Base-by-base conservation (phyloP, 345 rosid species). In the Syzygium aromaticum region DNA sequence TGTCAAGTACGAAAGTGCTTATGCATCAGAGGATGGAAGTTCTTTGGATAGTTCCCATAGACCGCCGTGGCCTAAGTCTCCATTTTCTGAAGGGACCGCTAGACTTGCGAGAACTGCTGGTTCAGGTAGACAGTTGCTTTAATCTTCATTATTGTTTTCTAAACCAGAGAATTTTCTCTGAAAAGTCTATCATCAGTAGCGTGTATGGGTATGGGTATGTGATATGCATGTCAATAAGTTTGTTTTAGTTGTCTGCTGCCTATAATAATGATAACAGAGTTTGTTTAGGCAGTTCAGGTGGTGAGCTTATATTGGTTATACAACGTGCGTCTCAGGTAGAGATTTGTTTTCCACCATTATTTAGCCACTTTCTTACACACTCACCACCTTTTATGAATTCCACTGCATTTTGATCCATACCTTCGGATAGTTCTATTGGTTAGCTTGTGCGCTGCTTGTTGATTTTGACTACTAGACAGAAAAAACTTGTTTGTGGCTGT, bases 21-120 rank as follows among this genome's bases (percentile, higher is more conserved):
- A 89, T 91, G 91, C 95, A 12, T 95, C 98, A 2, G 97, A 94
- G 88, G 95, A 93, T 84, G 98, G 96, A 64, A 93, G 96, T 82
- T 94, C 98, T 17, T 80, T 91, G 88, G 93, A 90, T 49, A 94
- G 94, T 87, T 92, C 91, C 52, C 95, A 77, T 83, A 90, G 96
- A 64, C 93, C 67, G 19, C 63, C 90, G 3, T 90, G 94, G 95
- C 96, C 92, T 28, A 98, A 96, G 91, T 94, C 98, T 54, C 96
- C 95, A 5, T 59, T 87, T 86, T 94, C 95, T n/a, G 96, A 92
- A 83, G 93, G 90, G 87, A 86, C 89, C 4, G 52, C 82, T 28
- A 91, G 85, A 52, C 93, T 51, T 87, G 64, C 53, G 84, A 91
- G 92, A 86, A 92, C 93, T 87, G 92, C 93, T 87, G 91, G 92